Percentiles rank a stretch among this genome's conserved stretches.
Evolutionary conservation across 2,329 filamentous ascomycete genomes (phyloP).

Genomic region (Arthroderma uncinatum): DNA sequence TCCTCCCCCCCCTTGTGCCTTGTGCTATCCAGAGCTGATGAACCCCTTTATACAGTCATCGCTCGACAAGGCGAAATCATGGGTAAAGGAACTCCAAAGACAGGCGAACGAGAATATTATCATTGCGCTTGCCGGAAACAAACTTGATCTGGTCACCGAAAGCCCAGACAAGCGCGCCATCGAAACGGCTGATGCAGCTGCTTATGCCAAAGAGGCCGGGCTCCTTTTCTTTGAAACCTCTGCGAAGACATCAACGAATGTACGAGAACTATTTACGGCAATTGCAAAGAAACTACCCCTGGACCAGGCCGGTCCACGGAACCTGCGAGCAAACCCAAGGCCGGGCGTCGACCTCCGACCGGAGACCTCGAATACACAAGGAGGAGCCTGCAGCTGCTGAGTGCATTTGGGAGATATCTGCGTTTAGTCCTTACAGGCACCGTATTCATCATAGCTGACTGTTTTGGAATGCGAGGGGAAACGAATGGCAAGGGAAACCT

Average conservation of each 20-base stretch:
- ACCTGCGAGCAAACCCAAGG: slow-evolving; percentile 55
- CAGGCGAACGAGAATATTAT: slow-evolving; percentile 99
- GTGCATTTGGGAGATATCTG: background rate
- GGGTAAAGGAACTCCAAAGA: slow-evolving; percentile 97
- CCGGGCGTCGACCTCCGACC: slow-evolving; percentile 57
- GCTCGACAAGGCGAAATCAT: slow-evolving; percentile 96
- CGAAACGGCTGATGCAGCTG: slow-evolving; percentile 76
- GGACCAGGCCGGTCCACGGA: slow-evolving; percentile 88
- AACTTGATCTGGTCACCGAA: slow-evolving; percentile 88
- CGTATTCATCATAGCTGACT: background rate
- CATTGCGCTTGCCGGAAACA: slow-evolving; percentile 95
- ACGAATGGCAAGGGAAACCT: background rate
- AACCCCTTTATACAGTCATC: slow-evolving; percentile 54
- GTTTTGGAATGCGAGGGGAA: slow-evolving; percentile 1
- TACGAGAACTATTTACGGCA: slow-evolving; percentile 87
- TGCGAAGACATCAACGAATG: slow-evolving; percentile 94
- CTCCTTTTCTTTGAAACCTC: slow-evolving; percentile 98
- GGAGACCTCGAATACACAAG: slow-evolving; percentile 50
- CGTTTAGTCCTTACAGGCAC: background rate
- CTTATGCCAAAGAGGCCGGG: slow-evolving; percentile 85
- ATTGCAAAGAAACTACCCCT: slow-evolving; percentile 97
- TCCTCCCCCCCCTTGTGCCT: background rate
- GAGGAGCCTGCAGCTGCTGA: slow-evolving; percentile 55
- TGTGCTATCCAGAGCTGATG: slow-evolving; percentile 1
- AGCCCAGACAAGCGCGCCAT: slow-evolving; percentile 95